Conservation (phyloP, 2,329 filamentous ascomycete genomes). For the Aureobasidium leucospermi region DNA sequence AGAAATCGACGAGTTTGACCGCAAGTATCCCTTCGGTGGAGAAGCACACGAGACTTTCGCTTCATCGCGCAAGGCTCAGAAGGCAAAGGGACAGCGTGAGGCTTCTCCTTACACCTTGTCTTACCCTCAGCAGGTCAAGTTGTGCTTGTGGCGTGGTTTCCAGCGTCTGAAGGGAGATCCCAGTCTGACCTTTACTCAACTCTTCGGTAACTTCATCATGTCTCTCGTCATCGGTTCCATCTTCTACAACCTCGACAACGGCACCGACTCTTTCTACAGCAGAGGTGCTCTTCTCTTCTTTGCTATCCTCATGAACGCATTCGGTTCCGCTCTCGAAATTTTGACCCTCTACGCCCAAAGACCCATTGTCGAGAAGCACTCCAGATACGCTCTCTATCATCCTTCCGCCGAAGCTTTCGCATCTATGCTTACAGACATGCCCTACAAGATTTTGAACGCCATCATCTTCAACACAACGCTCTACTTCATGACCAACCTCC, state of each 20-base stretch:
- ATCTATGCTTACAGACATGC: slow-evolving; percentile 79
- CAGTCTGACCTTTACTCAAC: slow-evolving; percentile 60
- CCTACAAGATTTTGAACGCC: slow-evolving; percentile 69
- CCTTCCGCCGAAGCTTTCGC: slow-evolving; percentile 81
- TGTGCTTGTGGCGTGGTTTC: slow-evolving; percentile 78
- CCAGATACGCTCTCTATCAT: slow-evolving; percentile 80
- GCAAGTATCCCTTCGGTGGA: slow-evolving; percentile 38
- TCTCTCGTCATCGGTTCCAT: slow-evolving; percentile 71
- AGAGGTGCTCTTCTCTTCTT: slow-evolving; percentile 81
- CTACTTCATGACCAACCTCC: slow-evolving; percentile 82
- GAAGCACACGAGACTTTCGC: slow-evolving; percentile 39
- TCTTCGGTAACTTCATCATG: slow-evolving; percentile 67
- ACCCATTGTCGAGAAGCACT: slow-evolving; percentile 85
- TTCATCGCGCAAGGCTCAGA: slow-evolving; percentile 38
- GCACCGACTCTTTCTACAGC: slow-evolving; percentile 68
- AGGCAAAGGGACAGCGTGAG: slow-evolving; percentile 44
- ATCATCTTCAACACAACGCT: slow-evolving; percentile 71
- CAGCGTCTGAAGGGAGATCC: slow-evolving; percentile 70
- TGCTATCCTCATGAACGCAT: slow-evolving; percentile 78
- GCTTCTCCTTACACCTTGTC: slow-evolving; percentile 76
- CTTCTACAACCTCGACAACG: slow-evolving; percentile 65
- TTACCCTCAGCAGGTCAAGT: slow-evolving; percentile 62
- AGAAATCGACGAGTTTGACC: slow-evolving; percentile 41
- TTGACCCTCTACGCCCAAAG: slow-evolving; percentile 81
- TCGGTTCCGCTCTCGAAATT: slow-evolving; percentile 75